Base-by-base conservation (phyloP, 768 basidiomycete species). In the Ephemerocybe angulata region DNA sequence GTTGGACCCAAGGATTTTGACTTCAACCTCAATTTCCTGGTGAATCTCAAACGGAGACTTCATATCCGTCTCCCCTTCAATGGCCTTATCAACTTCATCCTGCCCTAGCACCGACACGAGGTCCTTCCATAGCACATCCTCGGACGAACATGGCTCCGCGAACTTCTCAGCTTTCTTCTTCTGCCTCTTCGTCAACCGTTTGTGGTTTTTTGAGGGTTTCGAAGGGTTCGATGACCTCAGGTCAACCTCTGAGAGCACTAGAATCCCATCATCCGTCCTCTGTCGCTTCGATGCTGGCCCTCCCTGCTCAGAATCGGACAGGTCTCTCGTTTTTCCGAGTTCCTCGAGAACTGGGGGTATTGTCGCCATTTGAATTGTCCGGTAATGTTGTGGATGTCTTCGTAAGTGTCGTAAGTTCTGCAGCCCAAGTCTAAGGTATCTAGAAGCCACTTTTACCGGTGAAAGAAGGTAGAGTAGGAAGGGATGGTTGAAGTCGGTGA, bases 71-170 rank as follows among this genome's bases (percentile, higher is more conserved):
- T 79, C 79, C 0, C 77, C 73, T 21, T 72, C 73, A 2, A 81
- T 65, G 3, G 81, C 73, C 13, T 70, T 66, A 25, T 82, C 76
- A 0, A 87, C 82, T 7, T 70, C 71, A 15, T 83, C 81, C 42
- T 71, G 52, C 1, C 91, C 92, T 2, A 97, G 72, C 3, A 93
- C 72, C 2, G 73, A 76, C 28, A 81, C 65, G 22, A 94, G 79
- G 54, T 97, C 93, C 47, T 76, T 80, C 70, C 80, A 84, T 27
- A 90, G 71, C 11, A 94, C 87, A 62, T 93, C 90, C 22, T 86
- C 88, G 15, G 81, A 60, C 2, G 90, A 87, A 62, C 80, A 87
- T 0, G 80, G 74, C 46, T 90, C 90, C 1, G 84, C 82, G 2
- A 78, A 60, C 30, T 67, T 56, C 19, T 40, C 66, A 40, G 58